A percentile compares a stretch with the other conserved stretches of the same genome.
Conservation (phyloP, 2,329 filamentous ascomycete species). For the Botrytis deweyae region DNA sequence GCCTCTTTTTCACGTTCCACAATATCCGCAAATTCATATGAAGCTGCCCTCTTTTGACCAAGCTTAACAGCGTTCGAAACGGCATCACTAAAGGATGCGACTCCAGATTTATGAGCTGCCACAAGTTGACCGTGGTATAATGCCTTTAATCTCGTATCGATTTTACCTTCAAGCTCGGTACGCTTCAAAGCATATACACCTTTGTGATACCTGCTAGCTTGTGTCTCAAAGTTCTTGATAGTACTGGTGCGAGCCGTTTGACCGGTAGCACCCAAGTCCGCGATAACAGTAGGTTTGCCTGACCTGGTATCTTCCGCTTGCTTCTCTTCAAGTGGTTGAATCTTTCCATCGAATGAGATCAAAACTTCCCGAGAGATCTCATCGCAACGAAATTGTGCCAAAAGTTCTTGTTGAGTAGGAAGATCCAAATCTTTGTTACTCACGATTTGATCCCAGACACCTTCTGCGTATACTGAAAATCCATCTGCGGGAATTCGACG, state of each 20-base stretch:
- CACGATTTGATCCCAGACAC: conserved; percentile 97
- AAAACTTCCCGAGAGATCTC: conserved; percentile 92
- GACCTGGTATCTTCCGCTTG: conserved; percentile 71
- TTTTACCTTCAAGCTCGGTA: conserved; percentile 78
- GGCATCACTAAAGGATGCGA: conserved; percentile 80
- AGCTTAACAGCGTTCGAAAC: conserved; percentile 84
- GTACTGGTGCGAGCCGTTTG: conserved; percentile 68
- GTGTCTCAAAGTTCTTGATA: conserved; percentile 80
- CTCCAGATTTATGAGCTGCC: conserved; percentile 85
- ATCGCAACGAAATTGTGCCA: conserved; percentile 96
- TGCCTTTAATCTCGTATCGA: conserved; percentile 83
- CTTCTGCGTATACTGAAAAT: conserved; percentile 90
- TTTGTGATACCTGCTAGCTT: conserved; percentile 95
- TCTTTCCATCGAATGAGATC: conserved; percentile 75
- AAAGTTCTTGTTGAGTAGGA: conserved; percentile 92
- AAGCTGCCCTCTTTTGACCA: conserved; percentile 86
- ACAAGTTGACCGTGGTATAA: conserved; percentile 86
- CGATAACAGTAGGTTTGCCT: conserved; percentile 72
- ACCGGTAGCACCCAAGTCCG: conserved; percentile 73
- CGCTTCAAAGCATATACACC: conserved; percentile 87
- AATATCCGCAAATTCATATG: conserved; percentile 94
- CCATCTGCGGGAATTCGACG: conserved; percentile 93
- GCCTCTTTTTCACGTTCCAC: conserved; percentile 79
- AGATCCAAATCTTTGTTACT: conserved; percentile 98
- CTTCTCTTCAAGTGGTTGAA: conserved; percentile 80